These are phyloP conservation scores for Phytophthora meadii DNA, from an alignment of 352 stramenopile species.

Conservation along the genomic window DNA sequence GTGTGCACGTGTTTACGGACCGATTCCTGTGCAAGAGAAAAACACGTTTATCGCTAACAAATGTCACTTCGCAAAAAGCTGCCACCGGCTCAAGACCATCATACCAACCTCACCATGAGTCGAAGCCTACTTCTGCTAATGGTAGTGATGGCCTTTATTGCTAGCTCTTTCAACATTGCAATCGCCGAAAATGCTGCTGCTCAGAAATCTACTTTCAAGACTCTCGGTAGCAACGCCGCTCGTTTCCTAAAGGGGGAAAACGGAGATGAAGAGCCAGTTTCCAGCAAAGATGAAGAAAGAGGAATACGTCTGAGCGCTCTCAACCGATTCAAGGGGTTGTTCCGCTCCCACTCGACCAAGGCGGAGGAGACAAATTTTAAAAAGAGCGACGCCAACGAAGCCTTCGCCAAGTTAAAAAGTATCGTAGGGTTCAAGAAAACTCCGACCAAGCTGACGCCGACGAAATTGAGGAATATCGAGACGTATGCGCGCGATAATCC, in stretches of 20 bases:
- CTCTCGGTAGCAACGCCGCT: not conserved
- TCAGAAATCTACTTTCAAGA: not conserved
- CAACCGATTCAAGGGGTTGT: conserved; percentile 1
- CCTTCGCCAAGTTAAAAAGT: conserved; percentile 2
- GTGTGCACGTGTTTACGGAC: too few relatives aligned
- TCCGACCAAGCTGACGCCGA: not conserved
- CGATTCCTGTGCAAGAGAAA: too few relatives aligned
- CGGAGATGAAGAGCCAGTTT: not conserved
- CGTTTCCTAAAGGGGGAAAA: not conserved
- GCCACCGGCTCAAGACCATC: not conserved
- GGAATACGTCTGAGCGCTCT: not conserved
- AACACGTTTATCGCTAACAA: too few relatives aligned
- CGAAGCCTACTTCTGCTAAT: not conserved
- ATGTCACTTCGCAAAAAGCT: conserved; percentile 11
- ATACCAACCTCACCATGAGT: not conserved
- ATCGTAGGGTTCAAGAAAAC: not conserved
- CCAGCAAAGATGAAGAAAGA: conserved; percentile 1
- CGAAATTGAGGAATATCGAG: not conserved
- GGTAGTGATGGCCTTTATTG: not conserved
- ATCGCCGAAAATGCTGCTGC: conserved; percentile 1
- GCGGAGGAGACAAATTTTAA: not conserved
- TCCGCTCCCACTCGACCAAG: not conserved
- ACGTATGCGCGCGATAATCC: not conserved
- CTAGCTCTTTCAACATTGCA: not conserved
- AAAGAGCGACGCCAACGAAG: not conserved